Conservation (phyloP, 2,329 filamentous ascomycete genomes). For the Alternaria panax region DNA sequence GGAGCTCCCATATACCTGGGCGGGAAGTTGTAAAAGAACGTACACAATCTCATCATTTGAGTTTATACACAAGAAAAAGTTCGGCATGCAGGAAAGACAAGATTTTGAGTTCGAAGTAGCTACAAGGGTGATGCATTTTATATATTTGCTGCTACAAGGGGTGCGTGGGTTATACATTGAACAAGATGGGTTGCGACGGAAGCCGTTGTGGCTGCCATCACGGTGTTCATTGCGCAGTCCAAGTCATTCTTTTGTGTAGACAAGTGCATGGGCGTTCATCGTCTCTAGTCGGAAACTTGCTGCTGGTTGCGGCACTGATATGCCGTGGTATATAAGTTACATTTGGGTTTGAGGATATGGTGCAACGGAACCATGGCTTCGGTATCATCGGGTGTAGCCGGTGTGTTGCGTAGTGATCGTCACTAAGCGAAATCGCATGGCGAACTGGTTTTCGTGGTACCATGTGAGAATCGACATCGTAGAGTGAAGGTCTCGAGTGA, state of each 20-base stretch:
- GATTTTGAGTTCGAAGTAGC: not conserved
- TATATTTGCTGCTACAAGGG: not conserved
- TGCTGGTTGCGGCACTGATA: not conserved
- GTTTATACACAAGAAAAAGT: not conserved
- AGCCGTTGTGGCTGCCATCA: not conserved
- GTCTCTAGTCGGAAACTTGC: not conserved
- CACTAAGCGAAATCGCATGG: not conserved
- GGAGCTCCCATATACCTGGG: not conserved
- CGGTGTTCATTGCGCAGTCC: not conserved
- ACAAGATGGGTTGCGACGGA: not conserved
- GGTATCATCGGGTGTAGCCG: not conserved
- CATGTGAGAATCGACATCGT: not conserved
- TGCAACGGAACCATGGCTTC: not conserved
- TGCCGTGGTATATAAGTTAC: not conserved
- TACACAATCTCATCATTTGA: not conserved
- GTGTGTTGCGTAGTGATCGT: not conserved
- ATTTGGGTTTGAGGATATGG: not conserved
- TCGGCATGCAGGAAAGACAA: not conserved
- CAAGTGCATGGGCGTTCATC: not conserved
- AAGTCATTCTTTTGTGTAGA: not conserved
- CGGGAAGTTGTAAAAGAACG: not conserved
- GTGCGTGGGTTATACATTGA: not conserved
- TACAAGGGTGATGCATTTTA: not conserved
- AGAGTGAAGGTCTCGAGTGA: not conserved
- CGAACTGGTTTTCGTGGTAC: not conserved